Conservation (phyloP, 2,329 filamentous ascomycete species). For the Beauveria australis region DNA sequence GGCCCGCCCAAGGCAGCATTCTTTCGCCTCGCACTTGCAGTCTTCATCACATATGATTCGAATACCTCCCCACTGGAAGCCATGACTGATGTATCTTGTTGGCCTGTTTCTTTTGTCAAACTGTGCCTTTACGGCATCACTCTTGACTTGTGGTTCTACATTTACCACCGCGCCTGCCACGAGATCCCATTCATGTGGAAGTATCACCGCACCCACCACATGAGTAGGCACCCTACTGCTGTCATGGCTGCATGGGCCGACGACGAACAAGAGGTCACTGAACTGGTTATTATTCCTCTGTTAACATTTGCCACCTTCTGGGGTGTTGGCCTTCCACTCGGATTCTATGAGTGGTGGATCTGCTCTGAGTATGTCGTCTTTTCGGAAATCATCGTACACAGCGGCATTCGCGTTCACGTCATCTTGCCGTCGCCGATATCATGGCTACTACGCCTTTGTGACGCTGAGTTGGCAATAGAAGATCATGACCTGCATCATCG, state of each 20-base stretch:
- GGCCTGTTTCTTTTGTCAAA: slow-evolving; percentile 30
- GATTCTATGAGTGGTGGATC: slow-evolving; percentile 39
- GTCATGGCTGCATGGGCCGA: slow-evolving; percentile 43
- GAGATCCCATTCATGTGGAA: slow-evolving; percentile 65
- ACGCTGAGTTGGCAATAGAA: slow-evolving; percentile 30
- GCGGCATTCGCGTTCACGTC: slow-evolving; percentile 28
- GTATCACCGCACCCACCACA: slow-evolving; percentile 59
- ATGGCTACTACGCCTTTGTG: slow-evolving; percentile 25
- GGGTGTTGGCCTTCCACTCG: slow-evolving; percentile 28
- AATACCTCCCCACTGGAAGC: slow-evolving; percentile 20
- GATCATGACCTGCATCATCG: slow-evolving; percentile 33
- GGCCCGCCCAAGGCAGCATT: slow-evolving; percentile 11
- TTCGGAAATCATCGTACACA: slow-evolving; percentile 30
- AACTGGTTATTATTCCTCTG: slow-evolving; percentile 31
- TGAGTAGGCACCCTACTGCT: slow-evolving; percentile 52
- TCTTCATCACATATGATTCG: slow-evolving; percentile 16
- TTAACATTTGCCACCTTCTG: slow-evolving; percentile 29
- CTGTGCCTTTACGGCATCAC: slow-evolving; percentile 66
- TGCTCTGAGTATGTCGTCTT: slow-evolving; percentile 35
- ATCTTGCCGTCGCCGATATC: slow-evolving; percentile 25
- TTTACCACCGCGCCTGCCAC: slow-evolving; percentile 60
- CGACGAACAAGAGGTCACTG: slow-evolving; percentile 29
- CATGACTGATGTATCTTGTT: slow-evolving; percentile 12
- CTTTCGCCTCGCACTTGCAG: background rate
- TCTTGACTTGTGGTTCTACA: slow-evolving; percentile 24